phyloP scores from a whole-genome alignment of 805 yeast species.

The Schizosaccharomyces cryophilus region DNA sequence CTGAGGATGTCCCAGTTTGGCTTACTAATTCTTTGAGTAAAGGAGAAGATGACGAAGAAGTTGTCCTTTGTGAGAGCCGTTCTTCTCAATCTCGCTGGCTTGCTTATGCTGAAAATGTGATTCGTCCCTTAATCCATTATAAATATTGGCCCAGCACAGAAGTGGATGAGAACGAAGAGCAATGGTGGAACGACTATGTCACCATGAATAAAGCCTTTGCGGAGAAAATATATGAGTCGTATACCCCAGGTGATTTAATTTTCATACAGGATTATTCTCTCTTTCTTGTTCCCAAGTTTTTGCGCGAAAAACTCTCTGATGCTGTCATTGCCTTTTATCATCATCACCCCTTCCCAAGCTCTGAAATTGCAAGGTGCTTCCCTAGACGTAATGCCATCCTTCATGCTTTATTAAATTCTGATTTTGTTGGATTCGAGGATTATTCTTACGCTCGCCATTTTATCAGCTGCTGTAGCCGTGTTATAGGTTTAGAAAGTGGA shows the following conservation, averaged over 20 bases:
- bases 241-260: slow-evolving; percentile 74
- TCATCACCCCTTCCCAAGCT: slow-evolving; percentile 94
- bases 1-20: neutral
- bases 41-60: neutral
- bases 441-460: slow-evolving; percentile 75
- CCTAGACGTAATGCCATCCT: slow-evolving; percentile 72
- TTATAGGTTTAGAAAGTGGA: slow-evolving; percentile 48
- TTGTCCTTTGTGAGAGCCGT: neutral
- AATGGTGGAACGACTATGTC: slow-evolving; percentile 78
- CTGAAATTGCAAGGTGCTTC: slow-evolving; percentile 81
- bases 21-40: neutral
- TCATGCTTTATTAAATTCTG: slow-evolving; percentile 81
- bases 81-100: slow-evolving; percentile 35
- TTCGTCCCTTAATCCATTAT: neutral
- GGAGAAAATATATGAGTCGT: slow-evolving; percentile 43
- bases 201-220: slow-evolving; percentile 78
- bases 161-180: slow-evolving; percentile 42
- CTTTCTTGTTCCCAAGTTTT: slow-evolving; percentile 79
- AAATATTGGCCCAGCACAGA: slow-evolving; percentile 14
- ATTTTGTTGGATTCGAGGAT: slow-evolving; percentile 66
- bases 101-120: slow-evolving; percentile 12
- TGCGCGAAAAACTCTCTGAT: slow-evolving; percentile 33
- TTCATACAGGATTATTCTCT: slow-evolving; percentile 98
- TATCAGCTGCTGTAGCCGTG: slow-evolving; percentile 66
- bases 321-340: slow-evolving; percentile 67